Evolutionary conservation across 257 asterid genomes (phyloP).

Genomic region (Knoxia roxburghii): DNA sequence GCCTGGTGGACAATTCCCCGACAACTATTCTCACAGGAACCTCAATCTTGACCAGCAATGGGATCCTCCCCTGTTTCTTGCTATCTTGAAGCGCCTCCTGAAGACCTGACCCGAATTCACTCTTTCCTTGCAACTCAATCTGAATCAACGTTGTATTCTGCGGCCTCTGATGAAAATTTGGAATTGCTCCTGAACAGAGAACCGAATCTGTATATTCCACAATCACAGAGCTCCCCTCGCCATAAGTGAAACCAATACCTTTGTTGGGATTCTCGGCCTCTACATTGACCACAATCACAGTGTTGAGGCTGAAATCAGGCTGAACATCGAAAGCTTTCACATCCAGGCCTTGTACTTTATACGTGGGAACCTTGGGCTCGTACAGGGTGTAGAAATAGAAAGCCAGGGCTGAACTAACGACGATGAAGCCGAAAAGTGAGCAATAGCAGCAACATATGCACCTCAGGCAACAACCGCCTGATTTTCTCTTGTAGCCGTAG

Average conservation of each 20-base stretch:
- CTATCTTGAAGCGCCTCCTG: constrained; percentile 26
- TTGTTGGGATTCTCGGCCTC: constrained; percentile 46
- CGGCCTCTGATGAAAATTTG: constrained; percentile 38
- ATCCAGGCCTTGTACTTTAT: constrained; percentile 25
- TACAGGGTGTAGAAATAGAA: constrained; percentile 19
- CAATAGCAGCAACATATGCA: constrained; percentile 50
- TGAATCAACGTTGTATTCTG: constrained; percentile 29
- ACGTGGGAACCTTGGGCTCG: constrained; percentile 39
- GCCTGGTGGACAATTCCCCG: neutral
- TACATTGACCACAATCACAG: constrained; percentile 26
- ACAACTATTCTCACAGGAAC: constrained; percentile 34
- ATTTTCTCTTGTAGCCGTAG: neutral
- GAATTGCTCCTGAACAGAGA: constrained; percentile 43
- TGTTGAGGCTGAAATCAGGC: constrained; percentile 37
- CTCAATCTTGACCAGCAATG: constrained; percentile 34
- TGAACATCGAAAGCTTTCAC: constrained; percentile 32
- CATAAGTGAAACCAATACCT: constrained; percentile 36
- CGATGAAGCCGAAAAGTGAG: constrained; percentile 29
- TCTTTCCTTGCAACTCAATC: constrained; percentile 36
- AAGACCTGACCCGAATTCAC: constrained; percentile 29
- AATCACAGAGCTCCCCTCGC: constrained; percentile 18
- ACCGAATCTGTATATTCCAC: constrained; percentile 24
- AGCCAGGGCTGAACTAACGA: constrained; percentile 5
- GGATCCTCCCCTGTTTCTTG: constrained; percentile 26
- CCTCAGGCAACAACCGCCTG: constrained; percentile 16